Base-by-base conservation (phyloP, 2,329 filamentous ascomycete species). In the Dactylella cylindrospora region DNA sequence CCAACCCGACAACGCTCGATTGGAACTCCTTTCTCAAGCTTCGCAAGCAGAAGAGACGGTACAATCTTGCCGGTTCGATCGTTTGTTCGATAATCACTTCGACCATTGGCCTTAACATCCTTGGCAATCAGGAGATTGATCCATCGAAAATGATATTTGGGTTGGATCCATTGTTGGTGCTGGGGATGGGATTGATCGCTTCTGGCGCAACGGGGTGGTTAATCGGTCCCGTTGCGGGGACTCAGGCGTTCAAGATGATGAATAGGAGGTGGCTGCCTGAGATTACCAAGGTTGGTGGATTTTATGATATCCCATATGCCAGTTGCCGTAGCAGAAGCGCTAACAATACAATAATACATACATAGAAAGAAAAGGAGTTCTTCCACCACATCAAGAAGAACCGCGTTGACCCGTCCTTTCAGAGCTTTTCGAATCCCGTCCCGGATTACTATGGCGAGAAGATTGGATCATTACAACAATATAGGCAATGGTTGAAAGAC, bases 381-480 rank as follows among this genome's bases (percentile, higher is more conserved):
- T 96, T 91, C 74, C 82, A 84, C 64, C 82, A 91, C 67, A 88
- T 98, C 75, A 93, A 90, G 78, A 88, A 85, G 74, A 86, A 93
- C 76, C 84, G 93, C 20, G 91, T 95, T 64, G 91, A 98, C 72
- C 91, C 93, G 2, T 86, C 84, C 12, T 85, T 86, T 49, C 94
- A 90, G 65, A 95, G 88, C 32, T 84, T 93, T 68, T 82, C 88
- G 46, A 97, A 97, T 76, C 93, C 93, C 13, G 88, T 95, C 0
- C 90, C 91, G 35, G 93, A 98, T 73, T 98, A 95, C 75, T 98
- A 98, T 71, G 93, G 93, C 69, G 93, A 98, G 77, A 97, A 96
- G 80, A 95, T 98, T 69, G 88, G 87, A 45, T 95, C 90, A 70
- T 89, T 97, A 17, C 80, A 84, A 49, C 90, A 88, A 39, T 98